A percentile compares a stretch with the other conserved stretches of the same genome.
Conservation (phyloP, 2,329 filamentous ascomycete species). For the Ploettnerulaceae sp. region DNA sequence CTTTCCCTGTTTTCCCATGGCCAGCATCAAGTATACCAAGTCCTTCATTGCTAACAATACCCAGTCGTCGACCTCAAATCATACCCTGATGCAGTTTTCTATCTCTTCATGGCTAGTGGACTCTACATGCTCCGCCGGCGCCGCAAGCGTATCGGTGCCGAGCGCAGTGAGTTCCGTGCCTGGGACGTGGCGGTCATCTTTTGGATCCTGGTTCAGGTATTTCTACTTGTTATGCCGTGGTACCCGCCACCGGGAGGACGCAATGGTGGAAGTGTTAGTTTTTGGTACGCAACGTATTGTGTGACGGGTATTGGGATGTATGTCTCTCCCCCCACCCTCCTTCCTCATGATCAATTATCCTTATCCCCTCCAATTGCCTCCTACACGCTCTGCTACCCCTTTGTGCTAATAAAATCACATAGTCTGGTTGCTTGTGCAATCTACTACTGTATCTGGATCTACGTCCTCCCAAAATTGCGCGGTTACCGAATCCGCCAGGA, state of each 20-base stretch:
- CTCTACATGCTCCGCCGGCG: conserved; percentile 53
- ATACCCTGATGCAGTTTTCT: conserved; percentile 56
- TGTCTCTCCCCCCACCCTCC: conserved; percentile 37
- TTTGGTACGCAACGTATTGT: conserved; percentile 69
- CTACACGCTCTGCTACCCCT: no score
- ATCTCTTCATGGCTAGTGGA: conserved; percentile 50
- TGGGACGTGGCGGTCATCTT: conserved; percentile 57
- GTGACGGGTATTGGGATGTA: conserved; percentile 60
- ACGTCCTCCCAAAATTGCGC: conserved; percentile 47
- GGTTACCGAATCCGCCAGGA: conserved; percentile 53
- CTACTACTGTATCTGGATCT: conserved; percentile 58
- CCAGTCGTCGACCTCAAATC: conserved; percentile 52
- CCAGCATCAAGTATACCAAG: no score
- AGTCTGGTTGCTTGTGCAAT: conserved; percentile 48
- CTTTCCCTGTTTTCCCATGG: conserved; percentile 2
- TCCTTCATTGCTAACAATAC: background rate
- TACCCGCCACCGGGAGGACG: conserved; percentile 58
- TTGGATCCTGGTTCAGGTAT: conserved; percentile 54
- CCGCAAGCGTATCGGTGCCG: conserved; percentile 46
- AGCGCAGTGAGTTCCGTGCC: conserved; percentile 48
- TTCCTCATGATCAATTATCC: background rate
- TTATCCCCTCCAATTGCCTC: no score
- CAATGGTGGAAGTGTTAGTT: conserved; percentile 60
- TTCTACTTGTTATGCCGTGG: conserved; percentile 66
- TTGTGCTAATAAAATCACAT: background rate